These are phyloP conservation scores for Mycena sp. DNA, from an alignment of 1,284 basidiomycete species.

Conservation along the genomic window DNA sequence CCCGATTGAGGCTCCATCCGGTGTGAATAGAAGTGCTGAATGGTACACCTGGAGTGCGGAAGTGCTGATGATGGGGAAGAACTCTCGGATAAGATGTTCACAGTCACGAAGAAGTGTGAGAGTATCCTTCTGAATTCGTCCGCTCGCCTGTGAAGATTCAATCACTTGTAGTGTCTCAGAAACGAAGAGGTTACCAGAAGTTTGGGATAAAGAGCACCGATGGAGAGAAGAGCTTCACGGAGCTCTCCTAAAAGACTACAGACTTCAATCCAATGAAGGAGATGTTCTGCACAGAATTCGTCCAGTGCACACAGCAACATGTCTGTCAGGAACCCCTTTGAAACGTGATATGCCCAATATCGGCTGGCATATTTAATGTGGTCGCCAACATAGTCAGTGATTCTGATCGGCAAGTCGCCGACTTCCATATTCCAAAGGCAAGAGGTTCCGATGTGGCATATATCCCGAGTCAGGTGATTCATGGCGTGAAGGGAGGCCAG, in stretches of 20 bases:
- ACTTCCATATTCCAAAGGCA: constrained; percentile 2
- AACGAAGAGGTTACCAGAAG: background rate
- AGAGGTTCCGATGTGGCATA: constrained; percentile 15
- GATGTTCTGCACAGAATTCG: constrained; percentile 1
- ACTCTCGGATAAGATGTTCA: too few relatives aligned
- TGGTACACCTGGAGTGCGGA: too few relatives aligned
- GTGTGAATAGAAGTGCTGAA: too few relatives aligned
- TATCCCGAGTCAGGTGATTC: constrained; percentile 27
- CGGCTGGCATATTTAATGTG: constrained; percentile 13
- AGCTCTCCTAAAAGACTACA: constrained; percentile 29
- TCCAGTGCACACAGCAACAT: background rate
- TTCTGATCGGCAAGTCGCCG: constrained; percentile 7
- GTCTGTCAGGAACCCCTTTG: background rate
- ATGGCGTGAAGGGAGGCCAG: constrained; percentile 27
- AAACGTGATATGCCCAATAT: constrained; percentile 6
- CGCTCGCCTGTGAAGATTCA: too few relatives aligned
- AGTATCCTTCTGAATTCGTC: too few relatives aligned
- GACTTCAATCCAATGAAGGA: constrained; percentile 28
- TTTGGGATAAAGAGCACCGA: constrained; percentile 1
- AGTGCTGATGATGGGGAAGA: too few relatives aligned
- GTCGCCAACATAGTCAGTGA: background rate
- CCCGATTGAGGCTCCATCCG: background rate
- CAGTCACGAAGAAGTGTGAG: too few relatives aligned
- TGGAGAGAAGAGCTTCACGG: constrained; percentile 9
- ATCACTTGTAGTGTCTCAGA: too few relatives aligned